Evolutionary conservation across 139 green algal species (phyloP).

Genomic region (Tetraselmis striata): DNA sequence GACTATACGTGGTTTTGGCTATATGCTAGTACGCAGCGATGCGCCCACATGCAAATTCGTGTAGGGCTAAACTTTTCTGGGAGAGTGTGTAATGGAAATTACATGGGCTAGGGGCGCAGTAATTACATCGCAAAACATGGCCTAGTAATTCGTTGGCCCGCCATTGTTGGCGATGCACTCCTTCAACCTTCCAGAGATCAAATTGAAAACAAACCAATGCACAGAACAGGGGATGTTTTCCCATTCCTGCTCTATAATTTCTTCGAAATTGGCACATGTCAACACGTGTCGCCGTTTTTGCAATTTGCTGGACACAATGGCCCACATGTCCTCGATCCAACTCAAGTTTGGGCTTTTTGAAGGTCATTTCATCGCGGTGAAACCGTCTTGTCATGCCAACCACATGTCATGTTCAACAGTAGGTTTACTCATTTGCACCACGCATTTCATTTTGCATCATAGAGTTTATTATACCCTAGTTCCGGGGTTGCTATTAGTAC

Average conservation of each 20-base stretch:
- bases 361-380: neutral
- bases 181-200: neutral
- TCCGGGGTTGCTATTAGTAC: too few relatives aligned
- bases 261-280: neutral
- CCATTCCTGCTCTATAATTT: neutral
- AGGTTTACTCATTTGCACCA: too few relatives aligned
- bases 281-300: neutral
- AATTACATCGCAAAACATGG: too few relatives aligned
- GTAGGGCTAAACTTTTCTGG: too few relatives aligned
- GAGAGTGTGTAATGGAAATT: too few relatives aligned
- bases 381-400: neutral
- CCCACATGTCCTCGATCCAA: neutral
- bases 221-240: neutral
- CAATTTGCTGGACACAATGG: neutral
- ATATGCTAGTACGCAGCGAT: too few relatives aligned
- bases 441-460: too few relatives aligned
- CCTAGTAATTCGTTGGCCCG: neutral
- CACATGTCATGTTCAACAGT: too few relatives aligned
- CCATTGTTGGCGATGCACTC: neutral
- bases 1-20: too few relatives aligned
- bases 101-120: too few relatives aligned
- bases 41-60: too few relatives aligned
- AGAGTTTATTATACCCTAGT: too few relatives aligned
- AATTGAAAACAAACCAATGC: neutral
- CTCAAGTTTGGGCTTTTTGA: neutral